phyloP scores from a whole-genome alignment of 768 basidiomycete species.

The Suillus decipiens region DNA sequence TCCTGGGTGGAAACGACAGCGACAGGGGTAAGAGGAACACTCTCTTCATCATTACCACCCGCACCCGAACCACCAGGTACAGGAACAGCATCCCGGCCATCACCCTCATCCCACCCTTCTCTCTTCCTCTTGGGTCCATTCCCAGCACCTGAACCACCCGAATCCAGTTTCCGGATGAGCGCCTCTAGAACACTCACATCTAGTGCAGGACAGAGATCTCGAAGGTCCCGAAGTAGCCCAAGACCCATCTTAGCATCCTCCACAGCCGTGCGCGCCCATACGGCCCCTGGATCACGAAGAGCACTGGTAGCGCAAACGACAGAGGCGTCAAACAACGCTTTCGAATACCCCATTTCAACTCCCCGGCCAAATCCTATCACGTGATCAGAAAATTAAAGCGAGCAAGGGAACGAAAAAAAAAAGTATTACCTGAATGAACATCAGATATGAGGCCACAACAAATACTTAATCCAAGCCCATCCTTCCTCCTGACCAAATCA shows the following conservation, averaged over 20 bases:
- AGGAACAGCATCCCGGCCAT: conserved; percentile 2
- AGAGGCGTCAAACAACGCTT: conserved; percentile 66
- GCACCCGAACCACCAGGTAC: not conserved
- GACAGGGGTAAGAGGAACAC: not conserved
- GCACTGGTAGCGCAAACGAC: conserved; percentile 65
- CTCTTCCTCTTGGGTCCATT: not conserved
- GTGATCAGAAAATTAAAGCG: not conserved
- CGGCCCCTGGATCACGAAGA: conserved; percentile 50
- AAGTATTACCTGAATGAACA: conserved; percentile 1
- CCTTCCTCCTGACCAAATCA: conserved; percentile 3
- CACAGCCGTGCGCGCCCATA: conserved; percentile 50
- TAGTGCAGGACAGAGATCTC: not conserved
- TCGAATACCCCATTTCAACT: conserved; percentile 17
- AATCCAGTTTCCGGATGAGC: not conserved
- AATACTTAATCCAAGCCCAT: conserved; percentile 5
- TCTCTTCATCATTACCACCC: not conserved
- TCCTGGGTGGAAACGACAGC: not conserved
- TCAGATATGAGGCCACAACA: not conserved
- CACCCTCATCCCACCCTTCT: conserved; percentile 5
- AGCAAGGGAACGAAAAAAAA: not conserved
- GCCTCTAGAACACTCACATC: conserved; percentile 11
- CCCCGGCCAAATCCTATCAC: not conserved
- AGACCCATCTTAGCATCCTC: conserved; percentile 48
- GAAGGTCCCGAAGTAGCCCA: conserved; percentile 41
- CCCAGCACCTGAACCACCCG: not conserved